Conservation (phyloP, 768 basidiomycete species). For the Panaeolus cyanescens region DNA sequence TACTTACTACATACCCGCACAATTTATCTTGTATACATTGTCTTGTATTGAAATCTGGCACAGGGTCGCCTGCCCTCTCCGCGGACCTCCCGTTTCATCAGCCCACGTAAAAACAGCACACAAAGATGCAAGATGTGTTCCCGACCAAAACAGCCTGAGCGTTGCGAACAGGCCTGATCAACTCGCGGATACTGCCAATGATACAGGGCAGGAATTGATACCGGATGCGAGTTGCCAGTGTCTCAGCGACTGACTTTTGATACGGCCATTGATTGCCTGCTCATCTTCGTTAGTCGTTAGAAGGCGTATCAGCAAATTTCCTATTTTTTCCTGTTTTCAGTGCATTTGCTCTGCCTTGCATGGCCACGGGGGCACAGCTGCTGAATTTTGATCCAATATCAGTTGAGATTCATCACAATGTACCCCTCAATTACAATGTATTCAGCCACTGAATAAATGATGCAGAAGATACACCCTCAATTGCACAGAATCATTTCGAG, state of each 20-base stretch:
- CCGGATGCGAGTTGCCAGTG: neutral
- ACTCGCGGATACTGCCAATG: too few species aligned
- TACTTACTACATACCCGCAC: neutral
- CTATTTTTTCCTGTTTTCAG: too few species aligned
- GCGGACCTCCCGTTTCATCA: conserved; percentile 3
- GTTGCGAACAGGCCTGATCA: too few species aligned
- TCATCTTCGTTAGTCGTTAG: too few species aligned
- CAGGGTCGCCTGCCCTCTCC: neutral
- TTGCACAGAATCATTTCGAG: neutral
- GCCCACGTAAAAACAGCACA: too few species aligned
- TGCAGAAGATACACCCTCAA: neutral
- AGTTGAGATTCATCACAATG: too few species aligned
- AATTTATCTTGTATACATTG: neutral
- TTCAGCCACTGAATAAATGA: neutral
- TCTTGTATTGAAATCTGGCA: neutral
- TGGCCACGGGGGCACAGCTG: too few species aligned
- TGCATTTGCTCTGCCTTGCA: neutral
- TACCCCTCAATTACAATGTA: too few species aligned
- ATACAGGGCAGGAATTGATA: too few species aligned
- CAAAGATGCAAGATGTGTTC: neutral
- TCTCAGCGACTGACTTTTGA: neutral
- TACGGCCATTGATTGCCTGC: neutral
- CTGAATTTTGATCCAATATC: too few species aligned
- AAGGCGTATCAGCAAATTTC: too few species aligned
- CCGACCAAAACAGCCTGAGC: too few species aligned